Evolutionary conservation across 495 filamentous ascomycete species (phyloP).

Genomic region (Platismatia glauca): DNA sequence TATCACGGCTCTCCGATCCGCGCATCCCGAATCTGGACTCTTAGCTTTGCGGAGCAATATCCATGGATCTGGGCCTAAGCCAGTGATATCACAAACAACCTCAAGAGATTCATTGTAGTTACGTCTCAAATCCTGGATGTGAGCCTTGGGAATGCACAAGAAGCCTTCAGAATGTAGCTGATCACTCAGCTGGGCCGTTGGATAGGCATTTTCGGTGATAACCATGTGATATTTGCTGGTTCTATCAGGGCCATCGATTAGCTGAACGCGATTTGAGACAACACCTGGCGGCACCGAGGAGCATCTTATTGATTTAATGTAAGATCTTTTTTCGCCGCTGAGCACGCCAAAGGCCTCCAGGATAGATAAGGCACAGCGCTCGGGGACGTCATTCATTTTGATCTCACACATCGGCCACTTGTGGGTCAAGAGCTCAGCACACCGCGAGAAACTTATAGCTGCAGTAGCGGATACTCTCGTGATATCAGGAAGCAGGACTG

Average conservation of each 20-base stretch:
- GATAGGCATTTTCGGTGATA: not conserved
- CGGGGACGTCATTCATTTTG: constrained; percentile 1
- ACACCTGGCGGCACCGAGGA: not conserved
- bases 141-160: not conserved
- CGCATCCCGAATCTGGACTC: not conserved
- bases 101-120: not conserved
- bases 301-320: constrained; percentile 7
- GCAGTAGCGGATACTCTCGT: not conserved
- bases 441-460: constrained; percentile 2
- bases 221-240: not conserved
- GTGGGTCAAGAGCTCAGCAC: constrained; percentile 19
- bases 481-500: constrained; percentile 15
- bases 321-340: not conserved
- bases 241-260: not conserved
- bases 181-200: not conserved
- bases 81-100: not conserved
- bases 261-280: not conserved
- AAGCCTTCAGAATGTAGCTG: not conserved
- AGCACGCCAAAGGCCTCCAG: not conserved
- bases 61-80: not conserved
- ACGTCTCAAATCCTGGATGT: not conserved
- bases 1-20: not conserved
- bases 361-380: not conserved
- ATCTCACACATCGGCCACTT: constrained; percentile 26
- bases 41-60: not conserved